A percentile compares a stretch with the other conserved stretches of the same genome.
These are phyloP conservation scores for Circinella umbellata DNA, from an alignment of 371 early-diverging fungal species.

Conservation along the genomic window DNA sequence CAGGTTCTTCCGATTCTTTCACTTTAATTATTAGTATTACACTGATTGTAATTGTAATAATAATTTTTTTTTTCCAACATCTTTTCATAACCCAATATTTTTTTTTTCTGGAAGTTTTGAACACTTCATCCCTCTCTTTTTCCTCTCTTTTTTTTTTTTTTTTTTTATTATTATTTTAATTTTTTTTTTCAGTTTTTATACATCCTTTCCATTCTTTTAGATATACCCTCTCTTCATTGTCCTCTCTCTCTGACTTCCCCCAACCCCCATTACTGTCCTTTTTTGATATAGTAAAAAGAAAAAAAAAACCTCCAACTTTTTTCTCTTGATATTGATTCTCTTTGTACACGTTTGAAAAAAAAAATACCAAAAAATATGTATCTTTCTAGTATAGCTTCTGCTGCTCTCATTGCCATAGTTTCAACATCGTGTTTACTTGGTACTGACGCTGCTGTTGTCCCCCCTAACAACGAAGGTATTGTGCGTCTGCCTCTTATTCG, in stretches of 20 bases:
- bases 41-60: too few relatives aligned
- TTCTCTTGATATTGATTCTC: too few relatives aligned
- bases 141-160: too few relatives aligned
- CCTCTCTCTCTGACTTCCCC: too few relatives aligned
- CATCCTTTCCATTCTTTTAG: neutral
- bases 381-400: slow-evolving; percentile 11
- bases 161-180: too few relatives aligned
- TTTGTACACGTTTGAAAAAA: too few relatives aligned
- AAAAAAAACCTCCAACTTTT: too few relatives aligned
- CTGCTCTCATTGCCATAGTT: slow-evolving; percentile 11
- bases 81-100: neutral
- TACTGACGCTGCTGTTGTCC: slow-evolving; percentile 7
- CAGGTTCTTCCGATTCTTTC: slow-evolving; percentile 1
- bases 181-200: neutral
- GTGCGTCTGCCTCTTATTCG: slow-evolving; percentile 21
- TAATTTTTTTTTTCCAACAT: neutral
- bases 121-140: neutral
- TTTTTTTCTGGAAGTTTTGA: neutral
- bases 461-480: slow-evolving; percentile 4
- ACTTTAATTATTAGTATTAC: neutral
- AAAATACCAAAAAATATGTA: neutral
- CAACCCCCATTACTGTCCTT: slow-evolving; percentile 6
- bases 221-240: neutral
- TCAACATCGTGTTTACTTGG: neutral
- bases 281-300: neutral